Percentiles rank a stretch among this genome's conserved stretches.
Conservation (phyloP, 1,139 yeast genomes). For the Wickerhamiella pararugosa region DNA sequence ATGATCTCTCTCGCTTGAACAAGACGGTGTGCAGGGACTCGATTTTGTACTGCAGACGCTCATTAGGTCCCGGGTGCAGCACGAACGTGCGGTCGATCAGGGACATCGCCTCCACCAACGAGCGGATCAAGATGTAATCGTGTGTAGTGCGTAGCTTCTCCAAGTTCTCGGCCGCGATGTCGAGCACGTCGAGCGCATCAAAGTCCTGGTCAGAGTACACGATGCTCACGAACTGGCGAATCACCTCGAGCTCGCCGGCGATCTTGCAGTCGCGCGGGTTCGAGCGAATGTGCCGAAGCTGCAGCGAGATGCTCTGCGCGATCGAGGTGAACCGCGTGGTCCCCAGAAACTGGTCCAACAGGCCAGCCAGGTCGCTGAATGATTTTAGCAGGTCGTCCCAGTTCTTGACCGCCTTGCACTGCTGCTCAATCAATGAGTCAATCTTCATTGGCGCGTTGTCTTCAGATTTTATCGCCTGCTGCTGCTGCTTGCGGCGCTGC, state of each 20-base stretch:
- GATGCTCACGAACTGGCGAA: constrained; percentile 20
- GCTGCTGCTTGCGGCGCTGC: constrained; percentile 4
- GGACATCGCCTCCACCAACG: constrained; percentile 20
- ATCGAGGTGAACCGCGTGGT: constrained; percentile 14
- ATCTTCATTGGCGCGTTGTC: not conserved
- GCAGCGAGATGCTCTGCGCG: constrained; percentile 8
- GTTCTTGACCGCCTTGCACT: not conserved
- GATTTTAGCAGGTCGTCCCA: constrained; percentile 18
- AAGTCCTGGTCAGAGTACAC: constrained; percentile 16
- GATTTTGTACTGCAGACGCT: no score
- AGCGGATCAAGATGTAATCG: constrained; percentile 23
- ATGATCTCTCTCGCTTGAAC: no score
- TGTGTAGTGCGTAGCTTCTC: constrained; percentile 25
- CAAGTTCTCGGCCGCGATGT: constrained; percentile 18
- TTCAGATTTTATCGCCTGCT: not conserved
- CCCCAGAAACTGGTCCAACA: constrained; percentile 18
- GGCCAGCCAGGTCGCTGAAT: constrained; percentile 17
- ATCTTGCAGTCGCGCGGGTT: constrained; percentile 8
- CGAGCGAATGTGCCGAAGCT: constrained; percentile 4
- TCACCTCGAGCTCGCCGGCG: constrained; percentile 23
- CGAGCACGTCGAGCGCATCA: constrained; percentile 19
- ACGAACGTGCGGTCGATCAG: constrained; percentile 10
- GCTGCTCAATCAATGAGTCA: constrained; percentile 2
- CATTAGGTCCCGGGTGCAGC: not conserved
- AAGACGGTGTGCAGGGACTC: no score